A percentile compares a stretch with the other conserved stretches of the same genome.
Evolutionary conservation across 257 asterid genomes (phyloP).

Genomic region (Plantago ovata): DNA sequence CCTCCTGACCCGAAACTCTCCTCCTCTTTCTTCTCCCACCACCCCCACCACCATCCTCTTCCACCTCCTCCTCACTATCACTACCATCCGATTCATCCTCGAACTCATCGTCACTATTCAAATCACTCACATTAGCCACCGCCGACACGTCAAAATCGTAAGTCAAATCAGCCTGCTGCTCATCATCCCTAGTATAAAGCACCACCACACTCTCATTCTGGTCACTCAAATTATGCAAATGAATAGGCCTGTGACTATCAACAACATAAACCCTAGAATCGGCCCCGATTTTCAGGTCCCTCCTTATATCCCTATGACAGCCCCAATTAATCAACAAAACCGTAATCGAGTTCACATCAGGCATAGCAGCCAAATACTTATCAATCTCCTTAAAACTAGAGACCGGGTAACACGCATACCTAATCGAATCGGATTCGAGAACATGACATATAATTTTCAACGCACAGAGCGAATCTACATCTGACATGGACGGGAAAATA

Average conservation of each 20-base stretch:
- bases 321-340: conserved; percentile 96
- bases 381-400: conserved; percentile 86
- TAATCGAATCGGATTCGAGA: conserved; percentile 88
- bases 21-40: conserved; percentile 58
- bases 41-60: conserved; percentile 44
- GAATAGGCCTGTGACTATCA: conserved; percentile 97
- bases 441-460: conserved; percentile 77
- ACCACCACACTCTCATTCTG: conserved; percentile 78
- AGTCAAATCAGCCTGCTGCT: conserved; percentile 72
- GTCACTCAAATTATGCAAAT: conserved; percentile 76
- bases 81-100: conserved; percentile 56
- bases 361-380: conserved; percentile 57
- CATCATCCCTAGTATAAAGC: conserved; percentile 79
- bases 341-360: conserved; percentile 53
- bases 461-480: conserved; percentile 92
- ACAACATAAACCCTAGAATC: conserved; percentile 75
- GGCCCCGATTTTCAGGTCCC: conserved; percentile 53
- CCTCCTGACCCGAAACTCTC: conserved; percentile 40
- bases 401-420: conserved; percentile 97
- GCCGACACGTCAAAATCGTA: conserved; percentile 83
- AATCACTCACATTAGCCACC: conserved; percentile 79
- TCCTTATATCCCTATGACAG: conserved; percentile 85
- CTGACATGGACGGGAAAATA: conserved; percentile 91
- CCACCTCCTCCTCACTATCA: conserved; percentile 66
- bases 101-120: conserved; percentile 77